A percentile compares a stretch with the other conserved stretches of the same genome.
Evolutionary conservation across 352 stramenopile species (phyloP).

Genomic region (Globisporangium paddicum): DNA sequence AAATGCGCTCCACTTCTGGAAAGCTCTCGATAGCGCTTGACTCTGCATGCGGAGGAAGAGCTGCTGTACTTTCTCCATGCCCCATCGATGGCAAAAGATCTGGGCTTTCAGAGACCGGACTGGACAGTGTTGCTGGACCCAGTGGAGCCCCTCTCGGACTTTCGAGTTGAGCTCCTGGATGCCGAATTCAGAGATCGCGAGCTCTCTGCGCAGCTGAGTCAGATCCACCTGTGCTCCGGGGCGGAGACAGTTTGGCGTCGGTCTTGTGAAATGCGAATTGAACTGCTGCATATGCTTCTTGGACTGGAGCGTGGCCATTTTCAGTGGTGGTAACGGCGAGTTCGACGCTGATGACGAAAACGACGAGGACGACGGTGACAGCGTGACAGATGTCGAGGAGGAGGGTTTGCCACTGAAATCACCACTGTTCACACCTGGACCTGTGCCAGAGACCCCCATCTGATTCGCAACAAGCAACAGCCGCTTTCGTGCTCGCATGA

Average conservation of each 20-base stretch:
- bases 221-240: constrained; percentile 46
- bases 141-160: constrained; percentile 78
- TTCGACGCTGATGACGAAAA: constrained; percentile 7
- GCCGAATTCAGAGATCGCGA: constrained; percentile 73
- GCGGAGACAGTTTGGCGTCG: constrained; percentile 55
- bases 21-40: constrained; percentile 58
- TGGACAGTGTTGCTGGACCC: constrained; percentile 82
- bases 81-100: constrained; percentile 83
- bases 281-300: constrained; percentile 49
- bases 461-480: constrained; percentile 63
- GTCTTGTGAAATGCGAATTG: constrained; percentile 35
- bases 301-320: constrained; percentile 33
- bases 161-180: constrained; percentile 70
- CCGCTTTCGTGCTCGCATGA: constrained; percentile 78
- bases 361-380: not conserved
- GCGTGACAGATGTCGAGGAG: not conserved
- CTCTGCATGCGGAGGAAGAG: constrained; percentile 67
- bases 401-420: constrained; percentile 5
- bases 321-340: constrained; percentile 51
- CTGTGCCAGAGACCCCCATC: constrained; percentile 46
- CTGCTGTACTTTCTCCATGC: constrained; percentile 76
- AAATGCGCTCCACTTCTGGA: constrained; percentile 68
- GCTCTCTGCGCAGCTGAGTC: constrained; percentile 59
- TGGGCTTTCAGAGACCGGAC: constrained; percentile 78
- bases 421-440: constrained; percentile 9